phyloP scores from a whole-genome alignment of 2,329 filamentous ascomycete species.

The Venturiaceae sp. region DNA sequence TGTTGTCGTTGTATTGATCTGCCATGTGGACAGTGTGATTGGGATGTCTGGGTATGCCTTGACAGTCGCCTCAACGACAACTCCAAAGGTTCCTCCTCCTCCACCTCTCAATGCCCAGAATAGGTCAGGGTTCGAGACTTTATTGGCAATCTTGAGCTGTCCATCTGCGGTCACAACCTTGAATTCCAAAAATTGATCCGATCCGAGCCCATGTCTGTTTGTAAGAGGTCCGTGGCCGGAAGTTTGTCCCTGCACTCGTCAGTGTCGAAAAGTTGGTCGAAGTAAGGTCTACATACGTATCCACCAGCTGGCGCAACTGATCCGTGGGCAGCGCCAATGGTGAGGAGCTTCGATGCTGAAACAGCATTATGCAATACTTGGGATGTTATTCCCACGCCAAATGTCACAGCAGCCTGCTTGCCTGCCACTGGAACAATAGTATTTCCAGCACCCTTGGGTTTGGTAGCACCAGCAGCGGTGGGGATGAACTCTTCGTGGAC shows the following conservation, averaged over 20 bases:
- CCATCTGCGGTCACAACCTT: conserved; percentile 28
- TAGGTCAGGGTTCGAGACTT: conserved; percentile 20
- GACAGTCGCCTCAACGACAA: conserved; percentile 21
- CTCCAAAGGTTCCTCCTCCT: conserved; percentile 17
- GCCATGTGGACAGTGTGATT: background rate
- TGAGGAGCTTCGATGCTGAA: background rate
- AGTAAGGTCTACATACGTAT: background rate
- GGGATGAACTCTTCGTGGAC: background rate
- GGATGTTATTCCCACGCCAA: background rate
- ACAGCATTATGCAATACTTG: background rate
- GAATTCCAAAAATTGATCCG: conserved; percentile 19
- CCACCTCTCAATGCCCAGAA: conserved; percentile 1
- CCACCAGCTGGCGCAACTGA: background rate
- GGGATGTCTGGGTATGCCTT: conserved; percentile 14
- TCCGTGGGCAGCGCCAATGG: conserved; percentile 6
- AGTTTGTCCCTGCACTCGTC: conserved; percentile 6
- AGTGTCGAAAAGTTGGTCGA: too few species aligned
- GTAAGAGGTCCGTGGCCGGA: background rate
- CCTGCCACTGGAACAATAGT: conserved; percentile 1
- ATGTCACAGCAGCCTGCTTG: conserved; percentile 4
- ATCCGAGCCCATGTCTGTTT: conserved; percentile 15
- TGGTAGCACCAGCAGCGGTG: background rate
- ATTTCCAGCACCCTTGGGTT: background rate
- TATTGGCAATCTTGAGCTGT: conserved; percentile 22
- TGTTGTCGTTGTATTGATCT: background rate